Conservation (phyloP, 768 basidiomycete species). For the Melanogaster broomeanus region DNA sequence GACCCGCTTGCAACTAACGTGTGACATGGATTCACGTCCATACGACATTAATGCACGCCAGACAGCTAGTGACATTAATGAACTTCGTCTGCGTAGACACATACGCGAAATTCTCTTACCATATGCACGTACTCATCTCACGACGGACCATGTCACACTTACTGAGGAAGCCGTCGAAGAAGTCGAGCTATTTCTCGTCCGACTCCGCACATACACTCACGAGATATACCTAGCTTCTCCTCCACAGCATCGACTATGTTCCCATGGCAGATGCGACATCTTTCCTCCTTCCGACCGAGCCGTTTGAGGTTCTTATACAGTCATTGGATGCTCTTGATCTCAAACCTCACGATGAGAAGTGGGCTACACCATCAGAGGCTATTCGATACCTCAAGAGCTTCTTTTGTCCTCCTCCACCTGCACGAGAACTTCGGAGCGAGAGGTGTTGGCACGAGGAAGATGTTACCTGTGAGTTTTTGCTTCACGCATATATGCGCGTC, state of each 20-base stretch:
- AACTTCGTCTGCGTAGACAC: conserved; percentile 39
- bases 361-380: conserved; percentile 32
- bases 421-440: conserved; percentile 36
- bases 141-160: conserved; percentile 54
- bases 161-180: conserved; percentile 51
- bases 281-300: conserved; percentile 54
- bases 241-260: conserved; percentile 41
- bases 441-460: conserved; percentile 38
- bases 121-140: conserved; percentile 55
- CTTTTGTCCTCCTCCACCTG: conserved; percentile 10
- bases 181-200: conserved; percentile 26
- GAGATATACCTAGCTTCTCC: conserved; percentile 38
- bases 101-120: conserved; percentile 55
- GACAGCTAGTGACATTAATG: no score
- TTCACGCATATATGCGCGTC: conserved; percentile 17
- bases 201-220: neutral
- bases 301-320: conserved; percentile 46
- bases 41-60: conserved; percentile 21
- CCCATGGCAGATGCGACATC: conserved; percentile 53
- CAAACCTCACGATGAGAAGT: conserved; percentile 44
- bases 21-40: conserved; percentile 15
- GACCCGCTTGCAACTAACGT: no score
- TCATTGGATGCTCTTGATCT: conserved; percentile 35
- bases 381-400: conserved; percentile 18
- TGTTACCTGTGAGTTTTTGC: conserved; percentile 35